Conservation (phyloP, 75 land plant genomes). For the Larix kaempferi region DNA sequence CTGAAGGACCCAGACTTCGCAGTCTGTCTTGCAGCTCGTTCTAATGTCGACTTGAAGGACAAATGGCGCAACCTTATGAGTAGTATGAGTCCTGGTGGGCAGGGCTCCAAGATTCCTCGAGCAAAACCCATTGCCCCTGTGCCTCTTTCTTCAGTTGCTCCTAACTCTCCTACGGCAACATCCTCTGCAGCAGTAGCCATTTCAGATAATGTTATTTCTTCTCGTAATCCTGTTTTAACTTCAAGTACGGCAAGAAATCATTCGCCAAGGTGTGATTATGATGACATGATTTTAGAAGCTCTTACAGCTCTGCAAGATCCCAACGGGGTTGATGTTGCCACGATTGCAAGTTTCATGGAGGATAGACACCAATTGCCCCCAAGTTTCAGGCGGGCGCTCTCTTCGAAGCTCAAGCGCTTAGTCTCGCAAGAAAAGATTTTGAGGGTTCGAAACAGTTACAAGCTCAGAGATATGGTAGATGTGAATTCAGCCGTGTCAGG, state of each 20-base stretch:
- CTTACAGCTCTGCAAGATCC: slow-evolving; percentile 61
- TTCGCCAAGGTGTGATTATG: slow-evolving; percentile 39
- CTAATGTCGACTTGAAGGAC: slow-evolving; percentile 85
- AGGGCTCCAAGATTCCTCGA: slow-evolving; percentile 35
- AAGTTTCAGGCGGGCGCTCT: slow-evolving; percentile 52
- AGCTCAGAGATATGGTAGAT: background rate
- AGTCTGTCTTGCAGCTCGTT: slow-evolving; percentile 43
- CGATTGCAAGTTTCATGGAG: slow-evolving; percentile 74
- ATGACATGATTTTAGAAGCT: slow-evolving; percentile 73
- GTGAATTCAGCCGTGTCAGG: background rate
- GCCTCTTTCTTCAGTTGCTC: slow-evolving; percentile 12
- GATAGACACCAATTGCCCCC: slow-evolving; percentile 63
- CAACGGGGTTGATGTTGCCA: slow-evolving; percentile 59
- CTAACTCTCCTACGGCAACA: background rate
- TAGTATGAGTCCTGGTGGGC: slow-evolving; percentile 57
- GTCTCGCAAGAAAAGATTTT: slow-evolving; percentile 53
- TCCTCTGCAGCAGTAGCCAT: slow-evolving; percentile 10
- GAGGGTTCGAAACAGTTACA: slow-evolving; percentile 40
- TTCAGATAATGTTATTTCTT: background rate
- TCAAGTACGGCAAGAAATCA: background rate
- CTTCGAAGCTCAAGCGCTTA: slow-evolving; percentile 58
- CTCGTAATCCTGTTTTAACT: background rate
- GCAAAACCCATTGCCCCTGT: slow-evolving; percentile 12
- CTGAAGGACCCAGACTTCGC: slow-evolving; percentile 66
- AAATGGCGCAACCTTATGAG: slow-evolving; percentile 72